phyloP scores from a whole-genome alignment of 2,329 filamentous ascomycete genomes.

The Cladosporium sp. region DNA sequence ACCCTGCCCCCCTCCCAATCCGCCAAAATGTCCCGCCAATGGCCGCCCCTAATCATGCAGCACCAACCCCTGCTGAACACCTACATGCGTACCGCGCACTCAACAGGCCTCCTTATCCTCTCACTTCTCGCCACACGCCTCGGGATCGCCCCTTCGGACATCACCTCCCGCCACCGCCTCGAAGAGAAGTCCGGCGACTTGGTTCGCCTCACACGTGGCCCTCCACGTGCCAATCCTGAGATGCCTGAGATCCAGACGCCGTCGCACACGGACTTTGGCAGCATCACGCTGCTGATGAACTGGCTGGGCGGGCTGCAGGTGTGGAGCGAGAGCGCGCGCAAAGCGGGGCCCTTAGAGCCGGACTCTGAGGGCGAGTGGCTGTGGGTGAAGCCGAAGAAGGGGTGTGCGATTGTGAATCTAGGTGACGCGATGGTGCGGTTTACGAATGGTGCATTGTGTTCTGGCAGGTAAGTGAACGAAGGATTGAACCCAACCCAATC shows the following conservation, averaged over 20 bases:
- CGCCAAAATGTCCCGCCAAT: slow-evolving; percentile 29
- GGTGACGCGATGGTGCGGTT: slow-evolving; percentile 51
- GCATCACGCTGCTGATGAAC: slow-evolving; percentile 59
- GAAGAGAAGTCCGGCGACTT: slow-evolving; percentile 50
- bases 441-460: slow-evolving; percentile 44
- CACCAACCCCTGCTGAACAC: slow-evolving; percentile 38
- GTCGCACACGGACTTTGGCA: slow-evolving; percentile 58
- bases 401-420: slow-evolving; percentile 51
- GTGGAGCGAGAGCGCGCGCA: slow-evolving; percentile 39
- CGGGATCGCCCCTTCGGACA: slow-evolving; percentile 43
- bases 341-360: slow-evolving; percentile 25
- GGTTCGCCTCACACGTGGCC: slow-evolving; percentile 54
- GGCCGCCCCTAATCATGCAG: slow-evolving; percentile 31
- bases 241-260: slow-evolving; percentile 40
- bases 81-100: slow-evolving; percentile 50
- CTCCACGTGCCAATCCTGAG: slow-evolving; percentile 42
- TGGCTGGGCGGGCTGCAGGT: slow-evolving; percentile 58
- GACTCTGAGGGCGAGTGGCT: slow-evolving; percentile 45
- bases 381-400: slow-evolving; percentile 54
- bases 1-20: slow-evolving; percentile 41
- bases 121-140: slow-evolving; percentile 49
- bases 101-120: slow-evolving; percentile 49
- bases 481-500: neutral
- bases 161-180: slow-evolving; percentile 48
- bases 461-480: slow-evolving; percentile 27